These are phyloP conservation scores for Rhododendron henanense DNA, from an alignment of 148 eudicot species.

Conservation along the genomic window DNA sequence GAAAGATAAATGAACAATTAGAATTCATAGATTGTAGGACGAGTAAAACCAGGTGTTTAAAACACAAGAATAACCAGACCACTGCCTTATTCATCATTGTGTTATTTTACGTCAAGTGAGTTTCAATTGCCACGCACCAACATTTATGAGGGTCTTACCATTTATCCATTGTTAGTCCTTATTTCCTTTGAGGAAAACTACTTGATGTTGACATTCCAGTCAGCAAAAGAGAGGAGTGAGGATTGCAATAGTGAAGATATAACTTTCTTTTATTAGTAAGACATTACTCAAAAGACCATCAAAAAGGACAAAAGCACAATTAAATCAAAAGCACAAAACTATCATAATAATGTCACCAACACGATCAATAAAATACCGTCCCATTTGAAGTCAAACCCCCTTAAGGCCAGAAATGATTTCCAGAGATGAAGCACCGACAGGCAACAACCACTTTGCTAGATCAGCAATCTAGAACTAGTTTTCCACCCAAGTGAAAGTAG, in stretches of 20 bases:
- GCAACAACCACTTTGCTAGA: background rate
- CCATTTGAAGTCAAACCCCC: background rate
- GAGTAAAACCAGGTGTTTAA: background rate
- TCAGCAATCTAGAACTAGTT: background rate
- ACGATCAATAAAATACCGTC: background rate
- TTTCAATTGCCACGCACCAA: background rate
- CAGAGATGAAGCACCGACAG: background rate
- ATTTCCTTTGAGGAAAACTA: background rate
- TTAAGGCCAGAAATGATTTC: background rate
- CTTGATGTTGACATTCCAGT: background rate
- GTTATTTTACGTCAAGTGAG: background rate
- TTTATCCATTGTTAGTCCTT: background rate
- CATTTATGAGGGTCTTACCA: background rate
- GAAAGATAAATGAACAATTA: constrained; percentile 4
- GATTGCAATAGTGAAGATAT: background rate
- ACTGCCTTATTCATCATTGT: background rate
- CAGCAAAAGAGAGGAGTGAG: background rate
- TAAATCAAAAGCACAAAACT: background rate
- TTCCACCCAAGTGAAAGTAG: background rate
- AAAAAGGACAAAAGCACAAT: background rate
- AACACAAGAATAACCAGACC: background rate
- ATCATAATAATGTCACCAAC: background rate
- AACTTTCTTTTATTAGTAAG: background rate
- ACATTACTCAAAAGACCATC: background rate
- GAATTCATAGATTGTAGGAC: background rate